A percentile compares a stretch with the other conserved stretches of the same genome.
Evolutionary conservation across 805 yeast species (phyloP).

Genomic region (Kuraishia molischiana): DNA sequence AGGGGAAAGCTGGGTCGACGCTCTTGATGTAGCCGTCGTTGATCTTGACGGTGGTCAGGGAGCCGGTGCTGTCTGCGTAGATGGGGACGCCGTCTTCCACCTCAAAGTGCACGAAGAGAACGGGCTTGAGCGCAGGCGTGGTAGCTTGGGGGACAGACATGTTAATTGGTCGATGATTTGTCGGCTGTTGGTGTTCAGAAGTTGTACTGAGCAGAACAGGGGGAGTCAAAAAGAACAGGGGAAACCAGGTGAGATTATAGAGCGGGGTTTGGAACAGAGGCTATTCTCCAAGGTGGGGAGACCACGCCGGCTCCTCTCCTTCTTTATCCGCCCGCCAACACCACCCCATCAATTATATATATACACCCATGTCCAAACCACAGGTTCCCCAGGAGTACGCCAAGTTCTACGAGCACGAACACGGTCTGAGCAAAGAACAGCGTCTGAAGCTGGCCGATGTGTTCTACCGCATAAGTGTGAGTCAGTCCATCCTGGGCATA

Average conservation of each 20-base stretch:
- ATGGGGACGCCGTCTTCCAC: slow-evolving; percentile 21
- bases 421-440: neutral
- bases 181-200: too few species aligned
- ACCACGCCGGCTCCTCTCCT: too few species aligned
- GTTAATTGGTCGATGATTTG: too few species aligned
- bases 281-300: too few species aligned
- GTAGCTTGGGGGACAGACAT: slow-evolving; percentile 5
- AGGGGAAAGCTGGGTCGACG: slow-evolving; percentile 24
- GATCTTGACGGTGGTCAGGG: slow-evolving; percentile 20
- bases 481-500: neutral
- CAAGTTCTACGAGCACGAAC: neutral
- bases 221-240: too few species aligned
- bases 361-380: too few species aligned
- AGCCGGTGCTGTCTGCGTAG: slow-evolving; percentile 15
- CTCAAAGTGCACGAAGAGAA: slow-evolving; percentile 24
- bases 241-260: too few species aligned
- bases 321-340: too few species aligned
- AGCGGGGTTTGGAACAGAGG: neutral
- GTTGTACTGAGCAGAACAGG: too few species aligned
- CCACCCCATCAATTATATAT: too few species aligned
- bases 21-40: slow-evolving; percentile 26
- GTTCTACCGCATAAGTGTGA: neutral
- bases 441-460: neutral
- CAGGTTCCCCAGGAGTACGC: neutral
- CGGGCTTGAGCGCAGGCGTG: slow-evolving; percentile 22